Conservation (phyloP, 257 asterid species). For the Ligustrum vulgare region DNA sequence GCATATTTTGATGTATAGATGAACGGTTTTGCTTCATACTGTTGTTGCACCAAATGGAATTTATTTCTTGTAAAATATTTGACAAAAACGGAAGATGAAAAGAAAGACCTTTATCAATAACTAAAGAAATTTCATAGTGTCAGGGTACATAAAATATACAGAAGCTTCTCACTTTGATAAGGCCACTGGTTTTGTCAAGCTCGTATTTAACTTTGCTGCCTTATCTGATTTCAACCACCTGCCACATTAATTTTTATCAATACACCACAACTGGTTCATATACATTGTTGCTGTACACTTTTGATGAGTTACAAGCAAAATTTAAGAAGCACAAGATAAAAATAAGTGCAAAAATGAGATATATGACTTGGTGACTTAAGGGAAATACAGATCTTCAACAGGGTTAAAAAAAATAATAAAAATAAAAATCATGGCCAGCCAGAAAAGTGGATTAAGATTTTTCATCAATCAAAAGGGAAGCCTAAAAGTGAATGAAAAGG, state of each 20-base stretch:
- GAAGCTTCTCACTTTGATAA: slow-evolving; percentile 60
- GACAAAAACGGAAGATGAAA: not conserved
- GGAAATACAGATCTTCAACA: not conserved
- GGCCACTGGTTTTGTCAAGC: slow-evolving; percentile 90
- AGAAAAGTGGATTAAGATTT: not conserved
- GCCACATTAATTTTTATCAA: slow-evolving; percentile 26
- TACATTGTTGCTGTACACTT: not conserved
- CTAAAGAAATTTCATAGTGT: not conserved
- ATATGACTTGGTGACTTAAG: not conserved
- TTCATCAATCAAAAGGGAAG: not conserved
- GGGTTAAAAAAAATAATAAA: no score
- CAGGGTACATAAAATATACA: not conserved
- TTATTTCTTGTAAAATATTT: not conserved
- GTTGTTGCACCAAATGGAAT: not conserved
- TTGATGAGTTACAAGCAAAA: not conserved
- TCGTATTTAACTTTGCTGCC: slow-evolving; percentile 95
- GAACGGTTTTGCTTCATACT: not conserved
- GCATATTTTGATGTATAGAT: not conserved
- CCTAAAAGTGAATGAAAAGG: not conserved
- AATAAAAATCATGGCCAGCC: not conserved
- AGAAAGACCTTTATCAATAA: not conserved
- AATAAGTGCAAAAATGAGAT: not conserved
- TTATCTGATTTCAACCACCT: slow-evolving; percentile 90
- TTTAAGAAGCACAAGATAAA: not conserved
- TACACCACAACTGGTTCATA: not conserved